Conservation (phyloP, 768 basidiomycete species). For the Lentinus brumalis region DNA sequence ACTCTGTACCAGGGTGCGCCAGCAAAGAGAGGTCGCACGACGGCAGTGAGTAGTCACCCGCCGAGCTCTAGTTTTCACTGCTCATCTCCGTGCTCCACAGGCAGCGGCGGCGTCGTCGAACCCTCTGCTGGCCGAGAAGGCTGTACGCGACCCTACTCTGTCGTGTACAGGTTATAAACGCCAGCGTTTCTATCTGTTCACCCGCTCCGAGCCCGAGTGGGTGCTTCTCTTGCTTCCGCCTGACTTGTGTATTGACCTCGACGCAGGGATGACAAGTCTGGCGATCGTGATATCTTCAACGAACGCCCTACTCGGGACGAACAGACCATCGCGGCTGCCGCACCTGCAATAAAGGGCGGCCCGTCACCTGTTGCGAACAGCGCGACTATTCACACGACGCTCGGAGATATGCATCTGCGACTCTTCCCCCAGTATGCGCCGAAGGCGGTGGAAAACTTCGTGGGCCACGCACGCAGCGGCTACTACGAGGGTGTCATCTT, state of each 20-base stretch:
- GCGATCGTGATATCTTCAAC: constrained; percentile 97
- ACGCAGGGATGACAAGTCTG: constrained; percentile 76
- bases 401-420: constrained; percentile 89
- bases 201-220: constrained; percentile 86
- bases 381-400: constrained; percentile 92
- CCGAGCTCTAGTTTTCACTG: background rate
- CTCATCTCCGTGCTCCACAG: constrained; percentile 37
- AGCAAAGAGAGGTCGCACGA: constrained; percentile 81
- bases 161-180: constrained; percentile 94
- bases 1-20: constrained; percentile 93
- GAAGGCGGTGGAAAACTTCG: constrained; percentile 97
- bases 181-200: constrained; percentile 93
- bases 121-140: constrained; percentile 87
- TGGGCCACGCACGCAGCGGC: constrained; percentile 84
- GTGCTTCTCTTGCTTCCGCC: constrained; percentile 31
- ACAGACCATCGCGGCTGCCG: constrained; percentile 77
- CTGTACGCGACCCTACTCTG: constrained; percentile 83
- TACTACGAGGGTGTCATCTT: constrained; percentile 95
- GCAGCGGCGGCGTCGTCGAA: constrained; percentile 97
- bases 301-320: constrained; percentile 97
- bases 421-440: constrained; percentile 92
- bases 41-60: constrained; percentile 56
- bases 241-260: background rate
- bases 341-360: constrained; percentile 48
- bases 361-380: constrained; percentile 74